phyloP scores from a whole-genome alignment of 306 rosid genomes.

The Vigna unguiculata region DNA sequence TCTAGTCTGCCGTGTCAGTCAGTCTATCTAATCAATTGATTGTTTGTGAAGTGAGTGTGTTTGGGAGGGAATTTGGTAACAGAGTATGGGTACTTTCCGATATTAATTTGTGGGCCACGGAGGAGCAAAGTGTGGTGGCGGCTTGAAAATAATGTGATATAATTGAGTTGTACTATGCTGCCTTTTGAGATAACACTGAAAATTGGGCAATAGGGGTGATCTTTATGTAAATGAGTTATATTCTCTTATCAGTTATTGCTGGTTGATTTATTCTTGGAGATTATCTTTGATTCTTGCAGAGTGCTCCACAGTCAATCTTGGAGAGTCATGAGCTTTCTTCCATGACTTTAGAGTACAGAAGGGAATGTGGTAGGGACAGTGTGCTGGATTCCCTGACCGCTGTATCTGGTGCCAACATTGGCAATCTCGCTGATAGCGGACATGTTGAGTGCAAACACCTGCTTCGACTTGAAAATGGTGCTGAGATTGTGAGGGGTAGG shows the following conservation, averaged over 20 bases:
- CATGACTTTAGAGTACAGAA: slow-evolving; percentile 90
- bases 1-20: not conserved
- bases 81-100: not conserved
- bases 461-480: slow-evolving; percentile 87
- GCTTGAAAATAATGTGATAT: slow-evolving; percentile 29
- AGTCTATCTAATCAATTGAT: slow-evolving; percentile 3
- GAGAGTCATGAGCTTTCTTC: slow-evolving; percentile 91
- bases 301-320: slow-evolving; percentile 89
- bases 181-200: not conserved
- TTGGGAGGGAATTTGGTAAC: not conserved
- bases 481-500: slow-evolving; percentile 90
- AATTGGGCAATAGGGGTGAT: slow-evolving; percentile 9
- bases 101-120: slow-evolving; percentile 4
- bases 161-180: slow-evolving; percentile 1
- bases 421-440: slow-evolving; percentile 61
- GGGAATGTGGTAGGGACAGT: slow-evolving; percentile 99
- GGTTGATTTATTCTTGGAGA: slow-evolving; percentile 26
- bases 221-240: slow-evolving; percentile 13
- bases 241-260: not conserved
- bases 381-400: slow-evolving; percentile 86
- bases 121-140: not conserved
- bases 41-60: not conserved
- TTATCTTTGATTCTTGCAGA: slow-evolving; percentile 67
- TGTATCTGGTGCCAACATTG: slow-evolving; percentile 61
- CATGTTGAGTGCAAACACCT: slow-evolving; percentile 87